Percentiles rank a stretch among this genome's conserved stretches.
These are phyloP conservation scores for Mycena belliarum DNA, from an alignment of 768 basidiomycete species.

Conservation along the genomic window DNA sequence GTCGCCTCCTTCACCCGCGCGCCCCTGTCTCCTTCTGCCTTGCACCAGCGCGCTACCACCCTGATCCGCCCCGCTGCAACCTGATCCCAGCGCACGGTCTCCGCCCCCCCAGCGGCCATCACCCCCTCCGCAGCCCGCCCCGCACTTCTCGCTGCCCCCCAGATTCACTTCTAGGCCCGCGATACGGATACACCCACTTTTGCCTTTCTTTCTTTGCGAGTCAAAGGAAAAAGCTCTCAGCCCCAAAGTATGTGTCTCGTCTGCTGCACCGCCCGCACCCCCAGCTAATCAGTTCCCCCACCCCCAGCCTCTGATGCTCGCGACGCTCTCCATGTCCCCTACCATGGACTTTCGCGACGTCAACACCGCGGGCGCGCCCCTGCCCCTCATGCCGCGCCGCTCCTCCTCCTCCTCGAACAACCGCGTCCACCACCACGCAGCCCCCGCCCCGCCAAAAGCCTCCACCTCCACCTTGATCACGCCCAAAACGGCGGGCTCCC, in stretches of 20 bases:
- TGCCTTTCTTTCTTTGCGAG: constrained; percentile 17
- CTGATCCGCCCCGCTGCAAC: constrained; percentile 9
- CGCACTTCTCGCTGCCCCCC: constrained; percentile 2
- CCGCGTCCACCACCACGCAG: constrained; percentile 27
- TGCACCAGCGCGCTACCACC: no score
- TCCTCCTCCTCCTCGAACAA: no score
- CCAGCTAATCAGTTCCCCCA: not conserved
- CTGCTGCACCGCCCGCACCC: no score
- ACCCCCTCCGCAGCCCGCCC: not conserved
- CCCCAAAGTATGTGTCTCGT: constrained; percentile 12
- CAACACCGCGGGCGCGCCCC: constrained; percentile 58
- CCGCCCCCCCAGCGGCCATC: constrained; percentile 7
- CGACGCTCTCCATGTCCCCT: constrained; percentile 43
- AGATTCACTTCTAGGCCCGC: constrained; percentile 13
- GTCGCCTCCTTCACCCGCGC: constrained; percentile 1
- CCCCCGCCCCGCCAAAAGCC: constrained; percentile 24
- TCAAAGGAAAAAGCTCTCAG: constrained; percentile 12
- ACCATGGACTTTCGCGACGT: constrained; percentile 39
- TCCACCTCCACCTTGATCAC: constrained; percentile 21
- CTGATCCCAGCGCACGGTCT: constrained; percentile 2
- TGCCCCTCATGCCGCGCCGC: constrained; percentile 66
- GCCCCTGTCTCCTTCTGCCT: no score
- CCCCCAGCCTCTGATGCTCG: constrained; percentile 38
- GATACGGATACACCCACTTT: constrained; percentile 3
- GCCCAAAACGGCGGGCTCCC: constrained; percentile 18